Evolutionary conservation across 495 filamentous ascomycete species (phyloP), one percentile per base, ranked within the genome.

Genomic region (Aspergillus sparsus): DNA sequence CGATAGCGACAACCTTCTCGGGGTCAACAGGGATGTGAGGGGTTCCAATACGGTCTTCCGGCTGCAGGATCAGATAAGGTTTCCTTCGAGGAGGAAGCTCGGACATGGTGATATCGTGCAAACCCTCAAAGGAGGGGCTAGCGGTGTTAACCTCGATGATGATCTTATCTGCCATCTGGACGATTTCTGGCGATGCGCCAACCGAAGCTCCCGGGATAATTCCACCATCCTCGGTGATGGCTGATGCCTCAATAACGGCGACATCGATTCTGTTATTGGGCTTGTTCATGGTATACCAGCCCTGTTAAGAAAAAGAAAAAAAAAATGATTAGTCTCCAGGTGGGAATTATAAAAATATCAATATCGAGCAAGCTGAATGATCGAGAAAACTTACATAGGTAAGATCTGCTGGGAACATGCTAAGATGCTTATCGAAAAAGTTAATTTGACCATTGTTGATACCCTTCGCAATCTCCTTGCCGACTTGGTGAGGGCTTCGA

Each of bases 61-160:
- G 82, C 34, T 83, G 74, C 85, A 92, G 92, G 71, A 96, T 86
- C 11, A 95, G 80, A 71, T 94, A 95, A 5, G 92, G 92, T 76
- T 95, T 95, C 55, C 90, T 82, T 37, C 77, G 72, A 0, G 92
- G 92, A 4, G 92, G 92, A 1, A 92, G 80, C 56, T 94, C 88
- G 6, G 87, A 89, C 85, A 92, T 87, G 46, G 88, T 90, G 74
- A 96, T 96, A 66, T 96, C 92, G 79, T 96, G 92, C 34, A 96
- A 82, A 51, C 92, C 92, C 71, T 94, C 88, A 66, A 96, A 91
- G 35, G 85, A 91, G 7, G 92, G 92, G 41, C 88, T 83, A 6
- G 90, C 77, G 1, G 92, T 96, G 79, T 96, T 96, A 74, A 96
- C 90, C 77, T 96, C 92, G 63, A 96, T 90, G 66, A 96, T 91